Base-by-base conservation (phyloP, 2,329 filamentous ascomycete genomes). In the Exophiala dermatitidis region DNA sequence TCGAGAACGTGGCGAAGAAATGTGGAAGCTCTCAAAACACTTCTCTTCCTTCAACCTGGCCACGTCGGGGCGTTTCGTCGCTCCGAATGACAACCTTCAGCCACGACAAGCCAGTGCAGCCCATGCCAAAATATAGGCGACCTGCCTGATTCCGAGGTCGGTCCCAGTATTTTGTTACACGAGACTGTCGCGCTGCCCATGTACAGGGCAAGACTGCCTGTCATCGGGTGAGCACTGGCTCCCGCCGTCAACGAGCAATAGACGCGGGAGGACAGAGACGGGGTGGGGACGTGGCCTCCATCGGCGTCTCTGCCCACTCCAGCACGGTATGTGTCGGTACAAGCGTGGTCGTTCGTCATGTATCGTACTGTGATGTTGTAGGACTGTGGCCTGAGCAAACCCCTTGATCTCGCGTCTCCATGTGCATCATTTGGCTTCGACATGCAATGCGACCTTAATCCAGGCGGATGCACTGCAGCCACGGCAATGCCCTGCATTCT, bases 361-460 rank as follows among this genome's bases (percentile, higher is more conserved):
- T 30, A 45, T 45, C 33, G 33, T 7, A 36, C 33, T n/a, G 33
- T 36, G 33, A 19, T 19, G 19, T 19, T 19, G 19, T 19, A 19
- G 19, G 19, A 42, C 6, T 12, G 44, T 46, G 44, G 44, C 31
- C 44, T 46, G 44, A 48, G 36, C 34, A 19, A 48, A 48, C 33
- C 10, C 38, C 32, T 41, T 48, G 52, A 55, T 55, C 52, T 55
- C 51, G 52, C 52, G 48, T 50, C 41, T 51, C 41, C 48, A 55
- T 45, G 47, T 36, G 42, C 36, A 7, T 41, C 46, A 19, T 45
- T 30, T 19, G 46, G 37, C 47, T 41, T 50, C 47, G 40, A 50
- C 33, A 49, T 59, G 57, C 57, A 59, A 59, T 59, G 57, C 54
- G 54, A 49, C 57, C 57, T 59, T 57, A 59, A 57, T 50, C 48